Evolutionary conservation across 768 basidiomycete species (phyloP), one percentile per base, ranked within the genome.

Genomic region (Serendipita sp.): DNA sequence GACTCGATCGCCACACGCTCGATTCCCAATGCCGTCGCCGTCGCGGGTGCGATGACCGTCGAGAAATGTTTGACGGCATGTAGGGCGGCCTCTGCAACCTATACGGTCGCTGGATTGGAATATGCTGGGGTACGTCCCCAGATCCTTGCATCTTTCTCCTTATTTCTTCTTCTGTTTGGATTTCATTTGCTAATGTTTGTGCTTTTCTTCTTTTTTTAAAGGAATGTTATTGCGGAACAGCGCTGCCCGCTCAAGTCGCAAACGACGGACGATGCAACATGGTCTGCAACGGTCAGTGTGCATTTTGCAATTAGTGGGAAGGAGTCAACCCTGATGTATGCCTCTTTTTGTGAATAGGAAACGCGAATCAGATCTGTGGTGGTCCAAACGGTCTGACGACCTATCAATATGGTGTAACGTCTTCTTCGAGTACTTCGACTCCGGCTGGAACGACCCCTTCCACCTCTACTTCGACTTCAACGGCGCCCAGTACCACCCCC

Each of bases 21-120:
- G 5, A 67, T 79, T 41, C 62, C 72, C 30, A 69, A 74, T 22
- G 69, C 65, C 1, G 66, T 67, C 24, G 24, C 5, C 24, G 53
- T 34, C 31, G 11, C 53, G 17, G 41, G 65, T 4, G 68, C 73
- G 20, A 74, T 81, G 67, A 81, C 79, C 11, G 77, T 80, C 62
- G 80, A 81, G 64, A 74, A 73, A 38, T 87, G 86, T 71, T 81
- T 84, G 1, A 70, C 74, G 38, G 80, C 81, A 0, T 90, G 89
- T 66, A 77, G 81, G 9, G 76, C 78, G 1, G 88, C 81, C 65
- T 7, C 7, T 14, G 34, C 34, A 7, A 89, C 89, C 5, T 91
- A 80, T 68, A 78, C 83, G 1, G 86, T 79, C 44, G 82, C 82
- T 30, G 89, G 85, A 26, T 74, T 84, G 64, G 88, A 84, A 73